Evolutionary conservation across 1,139 yeast genomes (phyloP).

Genomic region (Hemisphaericaspora lyxosophila): DNA sequence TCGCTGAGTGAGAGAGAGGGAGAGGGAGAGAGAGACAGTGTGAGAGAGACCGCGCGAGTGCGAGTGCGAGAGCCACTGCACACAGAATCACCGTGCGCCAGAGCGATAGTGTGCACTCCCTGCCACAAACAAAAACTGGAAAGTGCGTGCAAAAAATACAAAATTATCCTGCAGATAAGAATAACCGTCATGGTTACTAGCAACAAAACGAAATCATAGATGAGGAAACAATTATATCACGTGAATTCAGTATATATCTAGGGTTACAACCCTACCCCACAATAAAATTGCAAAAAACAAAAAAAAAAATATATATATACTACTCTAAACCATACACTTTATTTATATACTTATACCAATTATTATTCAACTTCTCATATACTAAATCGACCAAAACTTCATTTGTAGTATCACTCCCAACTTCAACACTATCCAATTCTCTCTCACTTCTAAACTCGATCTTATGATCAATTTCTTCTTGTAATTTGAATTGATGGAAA

Average conservation of each 20-base stretch:
- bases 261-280: neutral
- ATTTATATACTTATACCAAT: conserved; percentile 22
- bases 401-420: conserved; percentile 5
- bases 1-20: too few species aligned
- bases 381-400: conserved; percentile 9
- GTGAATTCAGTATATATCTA: neutral
- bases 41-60: neutral
- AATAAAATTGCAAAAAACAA: too few species aligned
- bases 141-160: too few species aligned
- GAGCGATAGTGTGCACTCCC: too few species aligned
- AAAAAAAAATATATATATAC: neutral
- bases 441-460: conserved; percentile 4
- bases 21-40: neutral
- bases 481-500: conserved; percentile 17
- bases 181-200: too few species aligned
- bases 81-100: neutral
- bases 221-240: too few species aligned
- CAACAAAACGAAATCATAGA: too few species aligned
- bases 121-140: too few species aligned
- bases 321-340: conserved; percentile 28
- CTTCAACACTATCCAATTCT: neutral
- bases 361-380: conserved; percentile 10
- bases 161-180: neutral
- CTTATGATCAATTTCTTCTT: conserved; percentile 8
- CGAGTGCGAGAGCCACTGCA: neutral